Evolutionary conservation across 208 protist genomes (phyloP), one percentile per base, ranked within the genome.

Genomic region (Naegleria fowleri): DNA sequence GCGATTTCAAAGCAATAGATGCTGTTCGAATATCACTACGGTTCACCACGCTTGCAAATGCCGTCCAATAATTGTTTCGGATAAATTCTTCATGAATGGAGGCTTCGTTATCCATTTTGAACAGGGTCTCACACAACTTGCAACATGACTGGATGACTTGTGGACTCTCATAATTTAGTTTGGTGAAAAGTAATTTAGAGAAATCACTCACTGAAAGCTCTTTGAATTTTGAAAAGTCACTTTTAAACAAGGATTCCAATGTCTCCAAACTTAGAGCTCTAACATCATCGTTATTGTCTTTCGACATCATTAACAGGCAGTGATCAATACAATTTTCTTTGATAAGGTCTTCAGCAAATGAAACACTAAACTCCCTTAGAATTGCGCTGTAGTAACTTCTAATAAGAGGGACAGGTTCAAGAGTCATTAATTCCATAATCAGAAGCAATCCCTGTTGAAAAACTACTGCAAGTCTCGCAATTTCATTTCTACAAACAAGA

Each of bases 341-440:
- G 3, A 88, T 15, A 15, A 88, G 25, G 4, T 88, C 85, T 58
- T 88, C 85, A 38, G 85, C 41, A 39, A 58, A 58, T 0, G 25
- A 22, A 2, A 38, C 6, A 39, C 41, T 22, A 38, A 88, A 58
- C 36, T 88, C 85, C 19, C 85, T 88, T 58, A 88, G 55, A 43
- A 88, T 88, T 2, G 85, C 85, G 58, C 85, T 58, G 55, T 58
- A 88, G 58, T 88, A 88, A 36, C 85, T 88, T 58, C 85, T 88
- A 33, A 88, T 58, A 7, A 38, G 5, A 19, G 39, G 22, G 38
- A 9, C 22, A 29, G 19, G 0, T 38, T 88, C 85, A 13, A 39
- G 7, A 9, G 33, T 36, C 22, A 88, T 29, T 38, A 29, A 58
- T 13, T 58, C 40, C 25, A 58, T 58, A 58, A 88, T 33, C 16